phyloP scores from a whole-genome alignment of 2,329 filamentous ascomycete species.

The Ramularia collo-cygni region DNA sequence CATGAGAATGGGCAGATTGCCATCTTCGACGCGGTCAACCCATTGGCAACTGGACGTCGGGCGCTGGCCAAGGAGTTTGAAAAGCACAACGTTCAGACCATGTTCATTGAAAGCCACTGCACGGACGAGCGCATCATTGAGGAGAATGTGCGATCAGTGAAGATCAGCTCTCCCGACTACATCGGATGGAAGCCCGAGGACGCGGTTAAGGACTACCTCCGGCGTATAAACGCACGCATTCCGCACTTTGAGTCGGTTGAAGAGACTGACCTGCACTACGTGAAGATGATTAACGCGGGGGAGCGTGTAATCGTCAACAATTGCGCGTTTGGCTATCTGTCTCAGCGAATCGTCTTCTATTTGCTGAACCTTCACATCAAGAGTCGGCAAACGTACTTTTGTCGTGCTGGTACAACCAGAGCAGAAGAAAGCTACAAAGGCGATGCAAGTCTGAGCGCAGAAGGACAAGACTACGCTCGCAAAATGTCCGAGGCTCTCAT shows the following conservation, averaged over 20 bases:
- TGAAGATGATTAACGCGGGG: conserved; percentile 99
- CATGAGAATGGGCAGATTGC: conserved; percentile 97
- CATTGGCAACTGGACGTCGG: conserved; percentile 70
- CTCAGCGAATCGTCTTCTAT: conserved; percentile 96
- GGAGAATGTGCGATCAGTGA: conserved; percentile 94
- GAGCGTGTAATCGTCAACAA: conserved; percentile 94
- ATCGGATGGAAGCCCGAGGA: conserved; percentile 86
- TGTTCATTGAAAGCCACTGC: conserved; percentile 95
- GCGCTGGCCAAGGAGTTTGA: conserved; percentile 91
- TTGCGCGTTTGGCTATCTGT: conserved; percentile 91
- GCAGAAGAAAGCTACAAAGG: conserved; percentile 89
- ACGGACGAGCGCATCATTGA: conserved; percentile 89
- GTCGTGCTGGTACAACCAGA: conserved; percentile 74
- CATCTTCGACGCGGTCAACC: conserved; percentile 97
- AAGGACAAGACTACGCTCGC: conserved; percentile 72
- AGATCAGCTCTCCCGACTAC: conserved; percentile 97
- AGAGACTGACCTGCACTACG: conserved; percentile 88
- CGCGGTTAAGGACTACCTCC: conserved; percentile 84
- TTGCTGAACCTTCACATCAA: conserved; percentile 97
- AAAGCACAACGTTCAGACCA: conserved; percentile 92
- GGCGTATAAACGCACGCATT: conserved; percentile 84
- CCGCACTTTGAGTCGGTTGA: conserved; percentile 96
- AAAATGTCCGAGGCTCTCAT: conserved; percentile 82
- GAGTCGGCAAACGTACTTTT: conserved; percentile 87
- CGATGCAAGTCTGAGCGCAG: conserved; percentile 74